Percentiles rank a stretch among this genome's conserved stretches.
phyloP scores from a whole-genome alignment of 805 yeast species.

The Candida mattraensis region DNA sequence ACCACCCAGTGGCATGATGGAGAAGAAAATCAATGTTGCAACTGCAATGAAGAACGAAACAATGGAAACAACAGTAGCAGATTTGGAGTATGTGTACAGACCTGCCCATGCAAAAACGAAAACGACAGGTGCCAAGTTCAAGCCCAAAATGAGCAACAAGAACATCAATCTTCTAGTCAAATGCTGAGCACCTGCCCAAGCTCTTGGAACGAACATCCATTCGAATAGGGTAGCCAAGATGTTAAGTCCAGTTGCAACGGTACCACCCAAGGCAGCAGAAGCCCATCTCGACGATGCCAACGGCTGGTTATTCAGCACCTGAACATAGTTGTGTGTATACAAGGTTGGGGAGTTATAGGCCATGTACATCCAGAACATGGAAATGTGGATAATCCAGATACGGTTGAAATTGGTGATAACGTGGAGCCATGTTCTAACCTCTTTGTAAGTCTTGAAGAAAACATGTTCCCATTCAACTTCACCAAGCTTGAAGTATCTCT shows the following conservation, averaged over 20 bases:
- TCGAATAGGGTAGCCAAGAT: constrained; percentile 85
- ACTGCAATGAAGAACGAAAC: constrained; percentile 89
- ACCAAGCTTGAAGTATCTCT: constrained; percentile 85
- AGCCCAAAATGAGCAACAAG: constrained; percentile 58
- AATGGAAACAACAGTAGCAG: constrained; percentile 77
- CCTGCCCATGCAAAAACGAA: constrained; percentile 84
- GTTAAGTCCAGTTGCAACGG: constrained; percentile 79
- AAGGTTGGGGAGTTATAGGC: constrained; percentile 91
- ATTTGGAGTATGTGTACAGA: constrained; percentile 58
- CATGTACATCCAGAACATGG: constrained; percentile 91
- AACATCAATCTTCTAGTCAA: constrained; percentile 84
- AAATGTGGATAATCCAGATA: constrained; percentile 93
- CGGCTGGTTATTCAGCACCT: constrained; percentile 83
- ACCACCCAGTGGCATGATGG: constrained; percentile 96
- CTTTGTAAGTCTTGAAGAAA: constrained; percentile 94
- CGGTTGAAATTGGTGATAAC: constrained; percentile 93
- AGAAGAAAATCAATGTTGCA: constrained; percentile 78
- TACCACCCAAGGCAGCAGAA: constrained; percentile 88
- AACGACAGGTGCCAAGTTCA: constrained; percentile 83
- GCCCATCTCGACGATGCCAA: constrained; percentile 91
- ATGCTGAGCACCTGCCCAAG: constrained; percentile 99
- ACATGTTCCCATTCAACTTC: constrained; percentile 91
- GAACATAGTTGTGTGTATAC: constrained; percentile 84
- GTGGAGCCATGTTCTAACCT: constrained; percentile 97
- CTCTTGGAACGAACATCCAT: constrained; percentile 95